Evolutionary conservation across 78 protist genomes (phyloP).

Genomic region (Dictyostelium discoideum): DNA sequence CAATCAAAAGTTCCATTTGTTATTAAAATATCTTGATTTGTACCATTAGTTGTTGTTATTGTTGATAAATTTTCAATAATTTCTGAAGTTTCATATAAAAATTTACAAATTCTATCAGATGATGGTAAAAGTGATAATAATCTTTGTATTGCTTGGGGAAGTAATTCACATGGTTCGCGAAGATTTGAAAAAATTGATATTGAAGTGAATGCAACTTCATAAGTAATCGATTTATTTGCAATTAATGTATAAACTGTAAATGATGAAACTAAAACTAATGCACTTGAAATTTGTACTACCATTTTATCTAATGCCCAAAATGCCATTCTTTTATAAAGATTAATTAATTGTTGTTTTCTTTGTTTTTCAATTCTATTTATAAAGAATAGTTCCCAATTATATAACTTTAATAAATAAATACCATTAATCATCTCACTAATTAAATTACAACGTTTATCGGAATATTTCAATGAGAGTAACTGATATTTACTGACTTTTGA

Average conservation of each 20-base stretch:
- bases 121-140: constrained; percentile 16
- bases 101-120: constrained; percentile 1
- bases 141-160: constrained; percentile 21
- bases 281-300: constrained; percentile 14
- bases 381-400: constrained; percentile 50
- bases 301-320: neutral
- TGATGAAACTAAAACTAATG: constrained; percentile 37
- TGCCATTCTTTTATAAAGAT: neutral
- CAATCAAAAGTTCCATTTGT: neutral
- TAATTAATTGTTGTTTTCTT: neutral
- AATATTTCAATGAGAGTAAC: neutral
- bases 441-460: constrained; percentile 18
- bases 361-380: neutral
- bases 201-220: constrained; percentile 31
- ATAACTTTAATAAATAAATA: constrained; percentile 32
- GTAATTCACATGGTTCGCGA: constrained; percentile 18
- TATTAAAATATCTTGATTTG: neutral
- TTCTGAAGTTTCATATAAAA: neutral
- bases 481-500: neutral
- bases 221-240: constrained; percentile 17
- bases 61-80: neutral
- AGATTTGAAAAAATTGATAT: constrained; percentile 30
- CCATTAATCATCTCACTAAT: constrained; percentile 30
- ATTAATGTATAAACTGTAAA: neutral
- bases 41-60: no score